These are phyloP conservation scores for Pythium aristosporum DNA, from an alignment of 352 stramenopile genomes.

Conservation along the genomic window DNA sequence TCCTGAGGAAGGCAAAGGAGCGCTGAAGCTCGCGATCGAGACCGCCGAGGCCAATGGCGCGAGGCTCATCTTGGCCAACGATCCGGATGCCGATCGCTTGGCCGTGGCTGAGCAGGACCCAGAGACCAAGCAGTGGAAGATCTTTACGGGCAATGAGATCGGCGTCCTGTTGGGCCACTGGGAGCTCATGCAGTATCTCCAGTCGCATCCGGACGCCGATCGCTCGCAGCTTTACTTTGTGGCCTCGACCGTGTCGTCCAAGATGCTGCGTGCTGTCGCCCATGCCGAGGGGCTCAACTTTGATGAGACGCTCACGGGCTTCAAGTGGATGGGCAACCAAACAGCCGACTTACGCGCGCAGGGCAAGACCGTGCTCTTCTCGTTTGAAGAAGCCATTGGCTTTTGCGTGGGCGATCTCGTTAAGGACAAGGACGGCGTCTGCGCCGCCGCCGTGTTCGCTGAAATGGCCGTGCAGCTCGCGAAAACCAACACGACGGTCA, in stretches of 20 bases:
- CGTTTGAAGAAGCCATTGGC: conserved; percentile 98
- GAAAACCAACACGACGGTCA: conserved; percentile 52
- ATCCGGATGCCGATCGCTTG: conserved; percentile 98
- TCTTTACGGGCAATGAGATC: conserved; percentile 99
- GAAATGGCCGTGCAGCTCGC: conserved; percentile 87
- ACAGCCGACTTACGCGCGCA: conserved; percentile 69
- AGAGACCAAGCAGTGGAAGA: conserved; percentile 85
- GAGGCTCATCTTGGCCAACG: conserved; percentile 95
- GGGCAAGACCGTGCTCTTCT: conserved; percentile 94
- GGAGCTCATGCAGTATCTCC: conserved; percentile 75
- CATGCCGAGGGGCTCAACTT: conserved; percentile 93
- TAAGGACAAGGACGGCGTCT: conserved; percentile 98
- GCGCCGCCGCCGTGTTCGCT: conserved; percentile 87
- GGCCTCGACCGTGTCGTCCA: conserved; percentile 95
- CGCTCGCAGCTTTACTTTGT: conserved; percentile 87
- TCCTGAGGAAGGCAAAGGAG: conserved; percentile 97
- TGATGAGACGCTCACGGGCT: conserved; percentile 97
- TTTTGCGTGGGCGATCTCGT: conserved; percentile 97
- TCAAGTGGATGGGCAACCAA: conserved; percentile 98
- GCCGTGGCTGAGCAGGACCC: conserved; percentile 92
- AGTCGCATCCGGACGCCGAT: conserved; percentile 51
- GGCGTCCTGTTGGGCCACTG: conserved; percentile 94
- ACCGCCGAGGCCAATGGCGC: conserved; percentile 73
- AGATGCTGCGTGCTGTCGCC: conserved; percentile 94
- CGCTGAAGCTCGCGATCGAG: conserved; percentile 92